phyloP scores from a whole-genome alignment of 176 grass and related monocot genomes.

The Pontederia paniculata region DNA sequence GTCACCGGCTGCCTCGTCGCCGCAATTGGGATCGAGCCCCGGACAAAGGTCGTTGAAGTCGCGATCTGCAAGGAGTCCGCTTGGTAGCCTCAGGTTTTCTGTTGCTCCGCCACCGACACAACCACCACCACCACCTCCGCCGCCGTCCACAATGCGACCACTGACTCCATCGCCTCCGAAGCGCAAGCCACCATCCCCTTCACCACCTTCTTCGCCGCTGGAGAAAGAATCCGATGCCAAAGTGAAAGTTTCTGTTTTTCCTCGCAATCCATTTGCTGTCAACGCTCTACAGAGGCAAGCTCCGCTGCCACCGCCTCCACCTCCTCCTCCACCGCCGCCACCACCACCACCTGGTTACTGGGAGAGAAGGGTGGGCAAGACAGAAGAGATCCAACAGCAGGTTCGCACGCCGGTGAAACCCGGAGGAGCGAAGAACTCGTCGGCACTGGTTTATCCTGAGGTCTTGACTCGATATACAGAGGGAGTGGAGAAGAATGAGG shows the following conservation, averaged over 20 bases:
- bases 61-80: conserved; percentile 28
- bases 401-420: not conserved
- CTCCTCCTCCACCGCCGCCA: conserved; percentile 10
- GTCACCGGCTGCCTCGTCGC: conserved; percentile 49
- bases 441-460: not conserved
- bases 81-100: conserved; percentile 10
- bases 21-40: conserved; percentile 58
- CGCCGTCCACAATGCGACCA: conserved; percentile 45
- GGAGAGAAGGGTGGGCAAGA: conserved; percentile 34
- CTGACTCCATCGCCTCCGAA: conserved; percentile 65
- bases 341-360: conserved; percentile 29
- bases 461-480: conserved; percentile 9
- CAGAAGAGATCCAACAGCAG: conserved; percentile 17
- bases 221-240: conserved; percentile 37
- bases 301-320: not conserved
- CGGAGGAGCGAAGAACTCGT: conserved; percentile 24
- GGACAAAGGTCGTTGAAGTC: conserved; percentile 65
- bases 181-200: conserved; percentile 62
- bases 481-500: conserved; percentile 18
- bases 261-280: conserved; percentile 27
- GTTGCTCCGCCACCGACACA: conserved; percentile 33
- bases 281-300: not conserved
- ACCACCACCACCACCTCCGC: conserved; percentile 42
- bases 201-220: conserved; percentile 57
- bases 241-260: conserved; percentile 30